Conservation (phyloP, 2,329 filamentous ascomycete genomes). For the Pyrenochaeta sp. region DNA sequence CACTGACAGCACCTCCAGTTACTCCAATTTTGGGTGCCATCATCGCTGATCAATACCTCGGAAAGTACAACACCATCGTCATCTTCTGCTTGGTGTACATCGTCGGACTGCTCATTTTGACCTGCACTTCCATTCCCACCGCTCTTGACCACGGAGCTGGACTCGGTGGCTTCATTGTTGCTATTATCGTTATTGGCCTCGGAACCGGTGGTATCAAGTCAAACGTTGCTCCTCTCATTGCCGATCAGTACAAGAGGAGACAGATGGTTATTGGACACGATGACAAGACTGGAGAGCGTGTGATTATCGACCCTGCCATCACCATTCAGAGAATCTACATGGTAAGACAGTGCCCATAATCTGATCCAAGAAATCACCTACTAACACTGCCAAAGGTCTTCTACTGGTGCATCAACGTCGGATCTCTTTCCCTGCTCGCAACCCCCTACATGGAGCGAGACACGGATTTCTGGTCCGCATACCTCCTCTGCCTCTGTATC, state of each 20-base stretch:
- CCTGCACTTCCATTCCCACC: conserved; percentile 68
- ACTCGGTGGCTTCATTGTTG: conserved; percentile 67
- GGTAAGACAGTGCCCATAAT: too few species aligned
- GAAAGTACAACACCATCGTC: conserved; percentile 75
- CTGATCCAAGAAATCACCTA: too few species aligned
- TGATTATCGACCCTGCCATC: conserved; percentile 57
- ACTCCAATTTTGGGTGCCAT: conserved; percentile 58
- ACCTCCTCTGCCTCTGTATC: conserved; percentile 68
- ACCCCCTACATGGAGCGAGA: conserved; percentile 76
- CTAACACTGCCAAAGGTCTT: conserved; percentile 58
- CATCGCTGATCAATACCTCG: conserved; percentile 72
- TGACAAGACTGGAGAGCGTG: conserved; percentile 53
- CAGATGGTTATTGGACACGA: conserved; percentile 52
- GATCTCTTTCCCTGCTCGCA: conserved; percentile 71
- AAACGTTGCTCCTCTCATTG: conserved; percentile 68
- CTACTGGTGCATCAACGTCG: conserved; percentile 76
- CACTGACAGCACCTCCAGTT: conserved; percentile 18
- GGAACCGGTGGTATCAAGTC: conserved; percentile 85
- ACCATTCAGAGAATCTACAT: conserved; percentile 59
- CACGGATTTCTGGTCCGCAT: conserved; percentile 74
- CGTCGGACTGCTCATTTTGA: conserved; percentile 71
- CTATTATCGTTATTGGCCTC: conserved; percentile 72
- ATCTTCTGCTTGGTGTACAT: conserved; percentile 70
- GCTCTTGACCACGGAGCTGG: conserved; percentile 68
- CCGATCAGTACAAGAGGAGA: conserved; percentile 56